These are phyloP conservation scores for Acer negundo DNA, from an alignment of 345 rosid species.

Conservation along the genomic window DNA sequence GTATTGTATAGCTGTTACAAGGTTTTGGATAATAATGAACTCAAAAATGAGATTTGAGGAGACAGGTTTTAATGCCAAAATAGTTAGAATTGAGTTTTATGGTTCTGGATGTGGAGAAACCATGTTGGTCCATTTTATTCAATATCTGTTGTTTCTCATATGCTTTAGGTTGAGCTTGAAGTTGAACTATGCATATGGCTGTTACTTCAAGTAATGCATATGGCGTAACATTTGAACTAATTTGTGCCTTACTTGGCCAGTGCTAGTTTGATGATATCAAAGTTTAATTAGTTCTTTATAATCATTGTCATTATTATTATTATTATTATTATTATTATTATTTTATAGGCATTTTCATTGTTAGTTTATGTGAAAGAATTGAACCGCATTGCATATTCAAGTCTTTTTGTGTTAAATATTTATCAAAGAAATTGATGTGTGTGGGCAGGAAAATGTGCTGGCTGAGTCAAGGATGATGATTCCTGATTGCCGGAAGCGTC, in stretches of 20 bases:
- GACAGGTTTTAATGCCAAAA: neutral
- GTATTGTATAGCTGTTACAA: neutral
- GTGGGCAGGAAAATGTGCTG: slow-evolving; percentile 83
- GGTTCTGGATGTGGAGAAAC: neutral
- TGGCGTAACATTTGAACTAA: neutral
- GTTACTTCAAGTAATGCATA: neutral
- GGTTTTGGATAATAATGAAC: neutral
- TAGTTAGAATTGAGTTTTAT: neutral
- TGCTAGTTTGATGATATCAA: neutral
- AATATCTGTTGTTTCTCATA: neutral
- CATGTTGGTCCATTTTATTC: neutral
- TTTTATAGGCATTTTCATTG: neutral
- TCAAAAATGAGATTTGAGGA: neutral
- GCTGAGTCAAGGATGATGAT: slow-evolving; percentile 99
- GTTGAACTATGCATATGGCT: neutral
- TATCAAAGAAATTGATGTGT: slow-evolving; percentile 17
- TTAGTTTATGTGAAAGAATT: neutral
- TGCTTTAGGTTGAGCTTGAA: neutral
- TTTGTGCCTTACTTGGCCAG: neutral
- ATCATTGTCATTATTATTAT: neutral
- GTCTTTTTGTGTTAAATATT: neutral
- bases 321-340: too few species aligned
- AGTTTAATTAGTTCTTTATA: neutral
- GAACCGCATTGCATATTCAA: neutral
- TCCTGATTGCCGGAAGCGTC: slow-evolving; percentile 88